Evolutionary conservation across 192 early-diverging fungal genomes (phyloP), one percentile per base, ranked within the genome.

Genomic region (Geranomyces michiganensis): DNA sequence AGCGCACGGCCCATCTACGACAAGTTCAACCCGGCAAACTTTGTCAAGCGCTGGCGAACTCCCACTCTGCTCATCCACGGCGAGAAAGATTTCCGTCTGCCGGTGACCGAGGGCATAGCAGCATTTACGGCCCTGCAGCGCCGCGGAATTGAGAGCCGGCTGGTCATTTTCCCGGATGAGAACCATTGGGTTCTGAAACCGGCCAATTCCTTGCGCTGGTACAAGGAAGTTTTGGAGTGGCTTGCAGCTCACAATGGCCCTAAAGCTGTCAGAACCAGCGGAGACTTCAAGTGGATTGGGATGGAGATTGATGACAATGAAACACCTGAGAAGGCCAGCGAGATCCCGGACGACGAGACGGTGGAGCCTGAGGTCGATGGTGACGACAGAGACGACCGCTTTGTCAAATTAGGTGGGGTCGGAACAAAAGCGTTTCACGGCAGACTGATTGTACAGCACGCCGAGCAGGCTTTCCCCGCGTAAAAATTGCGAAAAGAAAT

Each of bases 61-160:
- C 93, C 93, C 1, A 92, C 91, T 1, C 78, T 94, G 56, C 84
- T 93, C 53, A 87, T 92, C 49, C 93, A 94, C 51, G 90, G 91
- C 62, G 86, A 82, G 68, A 63, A 76, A 61, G 77, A 77, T 58
- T 78, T 71, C 59, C 65, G 93, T n/a, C 73, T 93, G 22, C 77
- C 90, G 10, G 78, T 88, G 22, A 85, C 81, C 32, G 88, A 94
- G 74, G 91, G 90, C 8, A 68, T 94, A 29, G 71, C 87, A 13
- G 80, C 89, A 1, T 94, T 92, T 76, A 88, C 93, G 0, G 85
- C 90, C 45, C 77, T 94, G 26, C 90, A 91, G 67, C 87, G 91
- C 32, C 83, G 82, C 53, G 86, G 87, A 32, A 83, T 93, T 22
- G 87, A 87, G 33, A 84, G 90, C 0, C 81, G 86, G 3, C 75